phyloP scores from a whole-genome alignment of 2,329 filamentous ascomycete genomes.

The Stemphylium beticola region DNA sequence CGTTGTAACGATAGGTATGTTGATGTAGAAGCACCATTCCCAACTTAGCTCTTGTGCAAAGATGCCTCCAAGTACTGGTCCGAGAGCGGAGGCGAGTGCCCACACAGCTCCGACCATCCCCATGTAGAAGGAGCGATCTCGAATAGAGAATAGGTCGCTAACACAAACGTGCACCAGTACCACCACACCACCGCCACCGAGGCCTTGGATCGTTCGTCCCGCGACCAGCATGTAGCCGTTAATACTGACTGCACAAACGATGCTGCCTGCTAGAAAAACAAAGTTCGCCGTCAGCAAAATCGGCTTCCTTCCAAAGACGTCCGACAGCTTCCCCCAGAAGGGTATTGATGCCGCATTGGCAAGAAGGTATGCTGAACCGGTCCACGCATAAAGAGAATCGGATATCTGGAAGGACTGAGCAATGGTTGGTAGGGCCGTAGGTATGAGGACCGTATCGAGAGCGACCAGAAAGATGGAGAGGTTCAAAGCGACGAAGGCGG shows the following conservation, averaged over 20 bases:
- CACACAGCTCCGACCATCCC: constrained; percentile 61
- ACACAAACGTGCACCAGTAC: constrained; percentile 62
- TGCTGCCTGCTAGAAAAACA: constrained; percentile 58
- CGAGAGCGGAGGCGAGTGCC: constrained; percentile 61
- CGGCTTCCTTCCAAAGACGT: constrained; percentile 48
- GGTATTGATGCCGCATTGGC: constrained; percentile 49
- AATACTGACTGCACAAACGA: constrained; percentile 57
- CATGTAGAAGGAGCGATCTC: constrained; percentile 57
- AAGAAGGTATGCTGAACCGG: constrained; percentile 60
- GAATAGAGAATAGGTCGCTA: constrained; percentile 59
- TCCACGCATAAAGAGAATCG: constrained; percentile 76
- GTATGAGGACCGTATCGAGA: constrained; percentile 63
- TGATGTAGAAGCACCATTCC: constrained; percentile 58
- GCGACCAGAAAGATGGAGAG: constrained; percentile 52
- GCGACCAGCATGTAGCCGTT: constrained; percentile 61
- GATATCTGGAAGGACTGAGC: constrained; percentile 65
- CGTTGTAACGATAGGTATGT: constrained; percentile 56
- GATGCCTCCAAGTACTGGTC: constrained; percentile 61
- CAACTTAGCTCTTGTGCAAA: constrained; percentile 56
- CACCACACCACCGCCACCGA: constrained; percentile 60
- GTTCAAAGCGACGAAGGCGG: constrained; percentile 40
- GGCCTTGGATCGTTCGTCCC: constrained; percentile 61
- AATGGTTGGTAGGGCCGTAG: constrained; percentile 71
- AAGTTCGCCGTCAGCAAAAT: constrained; percentile 43
- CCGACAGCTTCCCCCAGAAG: constrained; percentile 51